phyloP scores from a whole-genome alignment of 2,329 filamentous ascomycete species.

The Piedraia hortae region DNA sequence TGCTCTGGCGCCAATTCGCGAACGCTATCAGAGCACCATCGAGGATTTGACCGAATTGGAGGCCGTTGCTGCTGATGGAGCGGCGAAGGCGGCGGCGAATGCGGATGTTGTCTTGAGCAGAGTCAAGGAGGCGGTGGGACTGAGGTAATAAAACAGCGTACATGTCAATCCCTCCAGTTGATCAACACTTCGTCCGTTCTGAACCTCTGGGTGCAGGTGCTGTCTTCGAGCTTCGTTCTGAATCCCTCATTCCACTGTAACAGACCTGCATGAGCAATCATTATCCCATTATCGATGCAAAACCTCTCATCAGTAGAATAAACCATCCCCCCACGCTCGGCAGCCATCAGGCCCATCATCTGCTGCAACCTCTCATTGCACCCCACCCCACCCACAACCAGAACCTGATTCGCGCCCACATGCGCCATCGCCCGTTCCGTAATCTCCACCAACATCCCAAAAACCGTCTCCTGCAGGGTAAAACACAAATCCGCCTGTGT shows the following conservation, averaged over 20 bases:
- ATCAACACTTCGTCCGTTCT: slow-evolving; percentile 24
- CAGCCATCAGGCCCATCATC: slow-evolving; percentile 96
- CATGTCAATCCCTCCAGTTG: slow-evolving; percentile 22
- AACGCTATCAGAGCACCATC: slow-evolving; percentile 27
- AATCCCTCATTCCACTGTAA: slow-evolving; percentile 64
- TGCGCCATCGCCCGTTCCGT: slow-evolving; percentile 97
- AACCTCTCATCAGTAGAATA: slow-evolving; percentile 92
- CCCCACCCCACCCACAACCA: slow-evolving; percentile 87
- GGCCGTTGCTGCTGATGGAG: slow-evolving; percentile 27
- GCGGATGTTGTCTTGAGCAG: slow-evolving; percentile 25
- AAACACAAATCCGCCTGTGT: slow-evolving; percentile 77
- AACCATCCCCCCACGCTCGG: slow-evolving; percentile 63
- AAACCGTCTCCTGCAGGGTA: slow-evolving; percentile 82
- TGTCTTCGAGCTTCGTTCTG: slow-evolving; percentile 47
- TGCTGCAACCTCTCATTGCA: slow-evolving; percentile 84
- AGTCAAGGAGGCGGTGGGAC: slow-evolving; percentile 19
- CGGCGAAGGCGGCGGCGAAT: slow-evolving; percentile 30
- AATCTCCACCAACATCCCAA: slow-evolving; percentile 92
- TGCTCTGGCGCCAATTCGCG: slow-evolving; percentile 27
- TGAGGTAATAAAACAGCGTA: too few species aligned
- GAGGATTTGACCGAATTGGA: slow-evolving; percentile 26
- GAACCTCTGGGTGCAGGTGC: slow-evolving; percentile 33
- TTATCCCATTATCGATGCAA: slow-evolving; percentile 97
- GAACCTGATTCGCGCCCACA: slow-evolving; percentile 66
- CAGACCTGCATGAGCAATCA: slow-evolving; percentile 92